These are phyloP conservation scores for Fusarium bulbicola DNA, from an alignment of 2,329 filamentous ascomycete genomes.

Conservation along the genomic window DNA sequence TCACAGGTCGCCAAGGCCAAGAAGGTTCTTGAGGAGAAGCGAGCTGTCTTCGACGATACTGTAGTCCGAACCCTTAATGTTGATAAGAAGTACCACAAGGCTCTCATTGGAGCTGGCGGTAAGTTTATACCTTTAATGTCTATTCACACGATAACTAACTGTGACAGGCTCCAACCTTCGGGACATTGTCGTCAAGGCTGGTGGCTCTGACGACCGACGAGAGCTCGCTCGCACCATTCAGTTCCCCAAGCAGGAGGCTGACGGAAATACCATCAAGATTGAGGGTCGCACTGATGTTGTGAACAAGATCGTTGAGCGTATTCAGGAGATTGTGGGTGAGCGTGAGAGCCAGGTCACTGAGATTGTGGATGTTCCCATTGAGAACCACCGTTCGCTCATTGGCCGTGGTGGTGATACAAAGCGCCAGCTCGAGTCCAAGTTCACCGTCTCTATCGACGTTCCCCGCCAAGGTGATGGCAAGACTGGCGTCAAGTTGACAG, in stretches of 20 bases:
- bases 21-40: slow-evolving; percentile 88
- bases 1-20: slow-evolving; percentile 90
- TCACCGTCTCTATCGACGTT: slow-evolving; percentile 88
- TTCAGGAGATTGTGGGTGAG: slow-evolving; percentile 83
- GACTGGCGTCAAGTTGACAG: slow-evolving; percentile 86
- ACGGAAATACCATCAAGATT: slow-evolving; percentile 84
- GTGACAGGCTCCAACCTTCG: slow-evolving; percentile 81
- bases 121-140: slow-evolving; percentile 50
- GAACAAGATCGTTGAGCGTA: slow-evolving; percentile 85
- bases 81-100: slow-evolving; percentile 93
- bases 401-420: slow-evolving; percentile 90
- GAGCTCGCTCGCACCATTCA: slow-evolving; percentile 89
- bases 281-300: slow-evolving; percentile 87
- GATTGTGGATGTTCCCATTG: slow-evolving; percentile 81
- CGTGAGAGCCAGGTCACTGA: slow-evolving; percentile 85
- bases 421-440: slow-evolving; percentile 84
- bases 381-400: slow-evolving; percentile 91
- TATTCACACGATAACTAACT: slow-evolving; percentile 43
- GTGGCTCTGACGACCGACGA: slow-evolving; percentile 86
- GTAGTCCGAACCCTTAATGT: slow-evolving; percentile 84
- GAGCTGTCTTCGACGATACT: slow-evolving; percentile 89
- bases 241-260: slow-evolving; percentile 89
- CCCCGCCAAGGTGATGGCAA: slow-evolving; percentile 87
- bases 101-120: slow-evolving; percentile 90
- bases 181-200: slow-evolving; percentile 85